These are phyloP conservation scores for Singerocomus inundabilis DNA, from an alignment of 1,284 basidiomycete species.

Conservation along the genomic window DNA sequence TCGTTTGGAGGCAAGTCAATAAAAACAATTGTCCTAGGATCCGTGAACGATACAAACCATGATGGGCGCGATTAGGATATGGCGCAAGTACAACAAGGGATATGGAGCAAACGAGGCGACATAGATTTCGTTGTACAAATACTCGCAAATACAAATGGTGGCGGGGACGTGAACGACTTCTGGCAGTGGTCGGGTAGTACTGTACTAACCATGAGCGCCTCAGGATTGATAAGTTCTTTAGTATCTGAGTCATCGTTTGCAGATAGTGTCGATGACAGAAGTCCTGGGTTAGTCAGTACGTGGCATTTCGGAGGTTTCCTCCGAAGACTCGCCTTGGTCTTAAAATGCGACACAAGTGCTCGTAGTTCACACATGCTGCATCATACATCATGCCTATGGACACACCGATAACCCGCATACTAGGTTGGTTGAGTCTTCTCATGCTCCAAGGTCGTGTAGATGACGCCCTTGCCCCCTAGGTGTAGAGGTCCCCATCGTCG, in stretches of 20 bases:
- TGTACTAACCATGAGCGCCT: background rate
- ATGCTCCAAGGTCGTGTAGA: background rate
- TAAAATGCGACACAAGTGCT: background rate
- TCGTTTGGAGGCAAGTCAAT: conserved; percentile 2
- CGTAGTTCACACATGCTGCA: background rate
- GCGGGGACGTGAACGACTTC: background rate
- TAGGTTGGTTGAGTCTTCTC: conserved; percentile 26
- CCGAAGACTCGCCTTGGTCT: background rate
- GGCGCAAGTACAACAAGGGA: conserved; percentile 19
- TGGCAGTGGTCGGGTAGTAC: too few species aligned
- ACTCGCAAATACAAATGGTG: conserved; percentile 26
- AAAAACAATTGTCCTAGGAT: conserved; percentile 1
- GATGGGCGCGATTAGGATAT: conserved; percentile 42
- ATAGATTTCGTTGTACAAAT: conserved; percentile 24
- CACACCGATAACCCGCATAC: conserved; percentile 38
- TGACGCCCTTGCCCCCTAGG: conserved; percentile 33
- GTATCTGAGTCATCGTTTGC: background rate
- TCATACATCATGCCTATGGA: conserved; percentile 25
- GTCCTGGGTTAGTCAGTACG: background rate
- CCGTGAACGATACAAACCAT: conserved; percentile 50
- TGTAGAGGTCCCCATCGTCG: conserved; percentile 56
- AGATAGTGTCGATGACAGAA: background rate
- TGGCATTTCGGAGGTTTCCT: conserved; percentile 8
- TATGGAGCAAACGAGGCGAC: conserved; percentile 15
- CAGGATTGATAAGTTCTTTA: background rate